These are phyloP conservation scores for Penicillium desertorum DNA, from an alignment of 495 filamentous ascomycete genomes.

Conservation along the genomic window DNA sequence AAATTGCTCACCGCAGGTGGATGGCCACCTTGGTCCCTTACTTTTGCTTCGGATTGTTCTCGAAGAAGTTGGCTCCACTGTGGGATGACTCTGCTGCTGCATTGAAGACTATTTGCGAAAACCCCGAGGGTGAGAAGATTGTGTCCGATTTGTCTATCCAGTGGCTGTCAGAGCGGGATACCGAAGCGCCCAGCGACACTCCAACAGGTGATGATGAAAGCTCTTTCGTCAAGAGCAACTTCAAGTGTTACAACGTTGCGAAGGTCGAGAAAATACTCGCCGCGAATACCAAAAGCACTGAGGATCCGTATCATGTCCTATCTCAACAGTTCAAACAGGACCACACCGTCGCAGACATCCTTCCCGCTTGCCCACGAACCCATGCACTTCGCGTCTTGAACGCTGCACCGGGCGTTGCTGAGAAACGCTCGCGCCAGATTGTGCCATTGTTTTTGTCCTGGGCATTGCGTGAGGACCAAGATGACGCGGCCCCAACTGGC, in stretches of 20 bases:
- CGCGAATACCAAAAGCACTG: slow-evolving; percentile 26
- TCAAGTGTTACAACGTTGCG: slow-evolving; percentile 75
- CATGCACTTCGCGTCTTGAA: slow-evolving; percentile 80
- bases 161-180: slow-evolving; percentile 68
- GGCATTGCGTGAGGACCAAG: slow-evolving; percentile 54
- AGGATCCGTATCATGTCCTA: slow-evolving; percentile 26
- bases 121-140: slow-evolving; percentile 66
- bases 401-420: slow-evolving; percentile 69
- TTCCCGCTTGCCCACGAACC: slow-evolving; percentile 55
- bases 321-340: slow-evolving; percentile 37
- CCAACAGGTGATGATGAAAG: slow-evolving; percentile 28
- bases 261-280: slow-evolving; percentile 51
- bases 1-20: slow-evolving; percentile 57
- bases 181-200: slow-evolving; percentile 20
- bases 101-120: slow-evolving; percentile 71
- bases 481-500: slow-evolving; percentile 41
- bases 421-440: slow-evolving; percentile 78
- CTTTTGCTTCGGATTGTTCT: slow-evolving; percentile 87
- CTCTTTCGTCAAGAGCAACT: slow-evolving; percentile 52
- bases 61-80: slow-evolving; percentile 73
- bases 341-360: slow-evolving; percentile 32
- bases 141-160: slow-evolving; percentile 72
- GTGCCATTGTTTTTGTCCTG: slow-evolving; percentile 85
- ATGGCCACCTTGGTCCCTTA: slow-evolving; percentile 69
- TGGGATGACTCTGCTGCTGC: slow-evolving; percentile 81